A percentile compares a stretch with the other conserved stretches of the same genome.
phyloP scores from a whole-genome alignment of 306 rosid species.

The Hylodesmum podocarpum region DNA sequence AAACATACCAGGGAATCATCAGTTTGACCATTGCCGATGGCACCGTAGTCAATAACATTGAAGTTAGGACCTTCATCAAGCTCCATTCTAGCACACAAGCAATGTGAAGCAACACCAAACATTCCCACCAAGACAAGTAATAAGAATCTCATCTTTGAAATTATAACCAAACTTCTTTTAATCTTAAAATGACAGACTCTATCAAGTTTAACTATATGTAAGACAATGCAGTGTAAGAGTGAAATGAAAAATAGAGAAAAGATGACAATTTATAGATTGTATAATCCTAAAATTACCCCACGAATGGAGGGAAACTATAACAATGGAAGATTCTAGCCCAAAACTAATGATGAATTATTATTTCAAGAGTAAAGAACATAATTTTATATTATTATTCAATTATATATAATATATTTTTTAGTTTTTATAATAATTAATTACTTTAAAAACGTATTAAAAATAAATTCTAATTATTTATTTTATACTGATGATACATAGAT shows the following conservation, averaged over 20 bases:
- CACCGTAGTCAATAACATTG: conserved; percentile 46
- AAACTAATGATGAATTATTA: too few relatives aligned
- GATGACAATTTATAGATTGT: background rate
- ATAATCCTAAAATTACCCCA: background rate
- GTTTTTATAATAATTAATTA: too few relatives aligned
- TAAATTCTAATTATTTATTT: too few relatives aligned
- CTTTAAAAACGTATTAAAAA: too few relatives aligned
- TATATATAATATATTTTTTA: too few relatives aligned
- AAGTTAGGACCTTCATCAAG: background rate
- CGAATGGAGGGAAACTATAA: background rate
- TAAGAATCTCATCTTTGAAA: conserved; percentile 15
- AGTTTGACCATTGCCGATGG: conserved; percentile 39
- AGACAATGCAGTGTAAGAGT: background rate
- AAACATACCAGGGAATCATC: conserved; percentile 51
- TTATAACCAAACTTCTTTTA: background rate
- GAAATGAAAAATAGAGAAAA: background rate
- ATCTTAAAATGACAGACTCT: background rate
- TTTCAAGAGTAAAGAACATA: too few relatives aligned
- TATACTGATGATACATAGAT: background rate
- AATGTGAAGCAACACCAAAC: background rate
- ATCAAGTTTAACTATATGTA: background rate
- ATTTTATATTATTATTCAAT: too few relatives aligned
- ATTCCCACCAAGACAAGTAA: background rate
- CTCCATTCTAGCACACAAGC: background rate
- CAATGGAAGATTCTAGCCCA: background rate